These are phyloP conservation scores for Trebouxia gelatinosa DNA, from an alignment of 163 green algal genomes.

Conservation along the genomic window DNA sequence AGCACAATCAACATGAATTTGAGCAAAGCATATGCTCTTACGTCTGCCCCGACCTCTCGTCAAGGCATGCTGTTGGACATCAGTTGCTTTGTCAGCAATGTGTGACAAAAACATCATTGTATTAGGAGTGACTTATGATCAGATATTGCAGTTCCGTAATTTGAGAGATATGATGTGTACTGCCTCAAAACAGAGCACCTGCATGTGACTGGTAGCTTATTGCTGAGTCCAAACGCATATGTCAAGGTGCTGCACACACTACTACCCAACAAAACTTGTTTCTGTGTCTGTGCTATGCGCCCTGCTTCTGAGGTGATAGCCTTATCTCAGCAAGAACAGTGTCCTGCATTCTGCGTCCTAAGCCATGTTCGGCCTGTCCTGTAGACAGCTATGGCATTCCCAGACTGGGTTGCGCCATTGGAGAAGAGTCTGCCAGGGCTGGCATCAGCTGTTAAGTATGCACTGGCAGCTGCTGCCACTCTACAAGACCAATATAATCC, in stretches of 20 bases:
- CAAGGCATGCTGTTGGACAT: too few species aligned
- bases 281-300: too few species aligned
- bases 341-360: neutral
- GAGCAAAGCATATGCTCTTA: too few species aligned
- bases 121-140: neutral
- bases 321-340: neutral
- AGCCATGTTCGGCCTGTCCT: neutral
- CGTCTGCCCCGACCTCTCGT: too few species aligned
- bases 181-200: too few species aligned
- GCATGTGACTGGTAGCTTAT: too few species aligned
- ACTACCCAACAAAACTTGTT: too few species aligned
- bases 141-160: too few species aligned
- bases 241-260: neutral
- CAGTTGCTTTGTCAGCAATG: neutral
- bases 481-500: neutral
- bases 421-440: constrained; percentile 31
- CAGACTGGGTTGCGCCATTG: constrained; percentile 32
- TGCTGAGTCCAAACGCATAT: too few species aligned
- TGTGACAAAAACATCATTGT: neutral
- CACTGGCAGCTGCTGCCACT: constrained; percentile 12
- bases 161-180: too few species aligned
- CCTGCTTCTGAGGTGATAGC: too few species aligned
- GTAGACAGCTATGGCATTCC: constrained; percentile 40
- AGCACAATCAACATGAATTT: too few species aligned
- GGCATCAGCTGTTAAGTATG: constrained; percentile 26